phyloP scores from a whole-genome alignment of 2,329 filamentous ascomycete genomes.

The Xylaria sp. region DNA sequence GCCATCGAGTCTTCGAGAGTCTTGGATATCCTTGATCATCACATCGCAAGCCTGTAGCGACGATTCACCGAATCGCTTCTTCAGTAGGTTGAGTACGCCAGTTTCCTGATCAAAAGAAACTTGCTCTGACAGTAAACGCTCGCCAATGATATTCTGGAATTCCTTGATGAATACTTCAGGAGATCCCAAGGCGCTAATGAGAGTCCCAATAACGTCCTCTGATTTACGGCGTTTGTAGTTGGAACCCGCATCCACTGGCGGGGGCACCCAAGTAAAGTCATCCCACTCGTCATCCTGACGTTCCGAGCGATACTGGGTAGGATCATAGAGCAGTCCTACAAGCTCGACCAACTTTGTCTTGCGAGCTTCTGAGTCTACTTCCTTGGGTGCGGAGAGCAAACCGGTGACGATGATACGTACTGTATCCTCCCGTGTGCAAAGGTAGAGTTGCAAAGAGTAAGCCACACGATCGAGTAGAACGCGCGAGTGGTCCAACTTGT shows the following conservation, averaged over 20 bases:
- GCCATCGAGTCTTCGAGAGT: conserved; percentile 76
- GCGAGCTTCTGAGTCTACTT: conserved; percentile 47
- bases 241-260: conserved; percentile 89
- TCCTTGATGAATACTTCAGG: conserved; percentile 94
- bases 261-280: conserved; percentile 91
- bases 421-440: conserved; percentile 78
- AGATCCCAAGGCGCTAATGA: conserved; percentile 86
- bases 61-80: conserved; percentile 83
- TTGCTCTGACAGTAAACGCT: conserved; percentile 73
- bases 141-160: conserved; percentile 86
- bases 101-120: conserved; percentile 77
- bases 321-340: conserved; percentile 68
- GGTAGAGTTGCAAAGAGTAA: conserved; percentile 73
- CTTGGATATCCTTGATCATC: conserved; percentile 92
- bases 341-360: conserved; percentile 68
- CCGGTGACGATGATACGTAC: conserved; percentile 78
- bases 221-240: conserved; percentile 90
- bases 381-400: conserved; percentile 66
- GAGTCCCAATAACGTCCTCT: conserved; percentile 88
- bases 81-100: conserved; percentile 83
- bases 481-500: conserved; percentile 76
- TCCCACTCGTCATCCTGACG: conserved; percentile 74
- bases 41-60: conserved; percentile 93
- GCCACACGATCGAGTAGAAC: conserved; percentile 78
- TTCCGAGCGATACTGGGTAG: conserved; percentile 58